A percentile compares a stretch with the other conserved stretches of the same genome.
Evolutionary conservation across 2,329 filamentous ascomycete species (phyloP).

Genomic region (Bimuria novae-zelandiae): DNA sequence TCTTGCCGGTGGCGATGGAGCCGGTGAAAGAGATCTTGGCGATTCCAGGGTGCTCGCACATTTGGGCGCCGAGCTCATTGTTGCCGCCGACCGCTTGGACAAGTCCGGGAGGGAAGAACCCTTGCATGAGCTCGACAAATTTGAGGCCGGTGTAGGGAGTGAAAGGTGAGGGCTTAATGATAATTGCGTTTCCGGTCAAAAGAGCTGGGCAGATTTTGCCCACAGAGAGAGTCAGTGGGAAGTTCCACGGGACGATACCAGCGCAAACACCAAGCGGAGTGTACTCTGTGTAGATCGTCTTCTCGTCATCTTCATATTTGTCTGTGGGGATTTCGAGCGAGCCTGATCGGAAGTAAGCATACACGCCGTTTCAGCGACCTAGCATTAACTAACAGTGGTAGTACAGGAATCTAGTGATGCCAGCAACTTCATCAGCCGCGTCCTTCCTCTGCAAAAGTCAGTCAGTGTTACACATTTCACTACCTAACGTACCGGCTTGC

Average conservation of each 20-base stretch:
- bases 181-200: slow-evolving; percentile 60
- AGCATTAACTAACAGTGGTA: slow-evolving; percentile 36
- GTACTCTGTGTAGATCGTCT: slow-evolving; percentile 53
- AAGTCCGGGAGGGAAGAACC: slow-evolving; percentile 66
- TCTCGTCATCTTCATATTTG: slow-evolving; percentile 51
- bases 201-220: slow-evolving; percentile 63
- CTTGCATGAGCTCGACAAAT: slow-evolving; percentile 61
- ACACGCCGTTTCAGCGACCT: neutral
- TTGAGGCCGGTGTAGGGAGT: slow-evolving; percentile 65
- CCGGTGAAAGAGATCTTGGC: slow-evolving; percentile 69
- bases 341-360: slow-evolving; percentile 17
- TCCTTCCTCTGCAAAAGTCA: slow-evolving; percentile 44
- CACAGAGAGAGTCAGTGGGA: slow-evolving; percentile 57
- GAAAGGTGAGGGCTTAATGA: slow-evolving; percentile 62
- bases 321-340: slow-evolving; percentile 45
- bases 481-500: slow-evolving; percentile 38
- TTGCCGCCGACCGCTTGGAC: slow-evolving; percentile 65
- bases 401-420: slow-evolving; percentile 41
- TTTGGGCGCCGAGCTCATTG: slow-evolving; percentile 62
- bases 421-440: slow-evolving; percentile 48
- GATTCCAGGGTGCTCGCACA: slow-evolving; percentile 64
- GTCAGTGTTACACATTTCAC: neutral
- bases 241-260: slow-evolving; percentile 52
- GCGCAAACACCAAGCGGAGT: slow-evolving; percentile 54
- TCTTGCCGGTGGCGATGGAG: slow-evolving; percentile 64